Evolutionary conservation across 768 basidiomycete genomes (phyloP).

Genomic region (Hortiboletus flavorubellus): DNA sequence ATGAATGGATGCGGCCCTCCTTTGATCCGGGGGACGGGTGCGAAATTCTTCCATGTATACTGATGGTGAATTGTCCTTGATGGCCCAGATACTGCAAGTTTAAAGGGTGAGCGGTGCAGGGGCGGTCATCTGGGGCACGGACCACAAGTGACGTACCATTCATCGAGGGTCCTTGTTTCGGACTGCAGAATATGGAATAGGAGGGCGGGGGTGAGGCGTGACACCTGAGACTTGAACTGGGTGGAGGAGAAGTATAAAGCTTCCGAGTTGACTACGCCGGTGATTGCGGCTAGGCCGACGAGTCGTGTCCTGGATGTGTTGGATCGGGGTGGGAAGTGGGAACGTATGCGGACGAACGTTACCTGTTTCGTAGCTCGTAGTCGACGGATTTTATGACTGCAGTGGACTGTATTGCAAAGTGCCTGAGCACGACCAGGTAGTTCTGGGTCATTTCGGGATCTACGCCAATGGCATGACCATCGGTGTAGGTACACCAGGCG

Average conservation of each 20-base stretch:
- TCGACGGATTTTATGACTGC: conserved; percentile 49
- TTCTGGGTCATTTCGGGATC: conserved; percentile 66
- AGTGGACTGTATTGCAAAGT: conserved; percentile 62
- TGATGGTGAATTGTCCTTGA: conserved; percentile 70
- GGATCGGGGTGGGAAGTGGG: neutral
- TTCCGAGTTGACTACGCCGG: conserved; percentile 79
- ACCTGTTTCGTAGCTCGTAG: conserved; percentile 75
- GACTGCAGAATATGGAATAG: conserved; percentile 65
- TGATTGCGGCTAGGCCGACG: conserved; percentile 81
- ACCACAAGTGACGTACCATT: conserved; percentile 49
- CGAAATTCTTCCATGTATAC: conserved; percentile 84
- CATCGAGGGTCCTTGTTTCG: conserved; percentile 53
- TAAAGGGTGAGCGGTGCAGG: neutral
- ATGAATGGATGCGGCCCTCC: conserved; percentile 87
- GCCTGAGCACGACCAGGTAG: conserved; percentile 64
- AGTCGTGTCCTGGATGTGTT: conserved; percentile 61
- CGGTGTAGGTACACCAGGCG: conserved; percentile 89
- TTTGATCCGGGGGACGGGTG: conserved; percentile 70
- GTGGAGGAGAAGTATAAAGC: conserved; percentile 69
- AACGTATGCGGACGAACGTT: neutral
- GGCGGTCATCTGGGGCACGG: neutral
- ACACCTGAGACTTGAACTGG: conserved; percentile 72
- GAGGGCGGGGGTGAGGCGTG: conserved; percentile 67
- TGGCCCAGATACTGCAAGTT: conserved; percentile 46
- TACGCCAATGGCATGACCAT: conserved; percentile 77